Percentiles rank a stretch among this genome's conserved stretches.
Conservation (phyloP, 352 stramenopile species). For the Thalassiosira hispida region DNA sequence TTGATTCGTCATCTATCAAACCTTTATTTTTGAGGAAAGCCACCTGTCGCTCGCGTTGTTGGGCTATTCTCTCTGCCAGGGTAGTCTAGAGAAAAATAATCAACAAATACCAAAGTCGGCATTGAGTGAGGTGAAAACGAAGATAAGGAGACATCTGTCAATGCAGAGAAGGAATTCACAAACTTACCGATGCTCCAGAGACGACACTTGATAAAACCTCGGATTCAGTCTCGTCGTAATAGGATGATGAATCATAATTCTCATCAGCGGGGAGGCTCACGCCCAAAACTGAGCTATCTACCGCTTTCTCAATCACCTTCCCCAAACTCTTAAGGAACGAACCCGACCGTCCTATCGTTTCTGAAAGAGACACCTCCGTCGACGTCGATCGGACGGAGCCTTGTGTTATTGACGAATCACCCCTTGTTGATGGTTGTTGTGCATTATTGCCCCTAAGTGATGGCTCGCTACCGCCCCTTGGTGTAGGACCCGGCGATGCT, state of each 20-base stretch:
- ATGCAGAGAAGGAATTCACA: neutral
- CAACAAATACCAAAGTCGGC: neutral
- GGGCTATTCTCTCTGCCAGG: constrained; percentile 49
- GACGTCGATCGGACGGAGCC: constrained; percentile 5
- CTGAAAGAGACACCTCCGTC: constrained; percentile 3
- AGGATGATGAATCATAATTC: constrained; percentile 19
- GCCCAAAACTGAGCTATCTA: constrained; percentile 65
- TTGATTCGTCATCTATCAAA: constrained; percentile 63
- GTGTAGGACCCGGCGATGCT: constrained; percentile 14
- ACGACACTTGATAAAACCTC: constrained; percentile 48
- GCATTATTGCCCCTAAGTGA: constrained; percentile 6
- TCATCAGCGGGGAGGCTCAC: constrained; percentile 24
- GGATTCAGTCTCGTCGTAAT: constrained; percentile 28
- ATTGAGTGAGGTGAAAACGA: neutral
- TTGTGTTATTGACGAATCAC: neutral
- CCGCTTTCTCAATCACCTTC: constrained; percentile 47
- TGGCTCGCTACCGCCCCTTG: constrained; percentile 11
- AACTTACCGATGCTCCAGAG: constrained; percentile 50
- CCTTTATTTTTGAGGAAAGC: constrained; percentile 77
- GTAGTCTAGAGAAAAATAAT: constrained; percentile 20
- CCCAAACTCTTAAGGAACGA: constrained; percentile 67
- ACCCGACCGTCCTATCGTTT: constrained; percentile 22
- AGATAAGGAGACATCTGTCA: neutral
- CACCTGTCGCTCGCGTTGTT: constrained; percentile 72
- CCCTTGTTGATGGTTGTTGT: neutral